phyloP scores from a whole-genome alignment of 1,284 basidiomycete genomes.

The Apiotrichum porosum region DNA sequence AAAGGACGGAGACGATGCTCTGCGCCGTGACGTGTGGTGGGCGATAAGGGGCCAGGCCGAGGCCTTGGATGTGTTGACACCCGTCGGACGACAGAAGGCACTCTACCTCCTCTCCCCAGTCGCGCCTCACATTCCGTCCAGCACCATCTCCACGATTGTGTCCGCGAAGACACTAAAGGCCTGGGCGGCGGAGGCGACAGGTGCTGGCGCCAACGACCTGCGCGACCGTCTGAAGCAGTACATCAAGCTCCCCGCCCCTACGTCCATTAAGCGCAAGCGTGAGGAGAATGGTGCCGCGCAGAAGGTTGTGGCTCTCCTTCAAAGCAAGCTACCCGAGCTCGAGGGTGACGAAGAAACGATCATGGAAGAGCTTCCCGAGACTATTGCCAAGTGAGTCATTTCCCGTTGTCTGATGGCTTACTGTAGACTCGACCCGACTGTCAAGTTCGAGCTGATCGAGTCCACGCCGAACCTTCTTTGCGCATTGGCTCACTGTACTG shows the following conservation, averaged over 20 bases:
- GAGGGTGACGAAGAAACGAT: too few relatives aligned
- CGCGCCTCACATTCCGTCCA: background rate
- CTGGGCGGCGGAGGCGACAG: constrained; percentile 2
- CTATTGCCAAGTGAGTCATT: too few relatives aligned
- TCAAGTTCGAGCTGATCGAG: too few relatives aligned
- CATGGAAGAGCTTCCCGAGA: too few relatives aligned
- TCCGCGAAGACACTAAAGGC: background rate
- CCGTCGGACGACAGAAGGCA: constrained; percentile 1
- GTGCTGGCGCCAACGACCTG: constrained; percentile 1
- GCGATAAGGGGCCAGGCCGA: constrained; percentile 3
- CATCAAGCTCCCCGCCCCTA: constrained; percentile 3
- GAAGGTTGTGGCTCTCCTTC: constrained; percentile 1
- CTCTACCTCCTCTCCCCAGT: constrained; percentile 5
- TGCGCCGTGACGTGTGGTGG: constrained; percentile 27
- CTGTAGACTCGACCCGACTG: too few relatives aligned
- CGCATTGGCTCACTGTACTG: too few relatives aligned
- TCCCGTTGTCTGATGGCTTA: too few relatives aligned
- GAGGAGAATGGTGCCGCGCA: constrained; percentile 1
- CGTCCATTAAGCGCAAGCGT: constrained; percentile 13
- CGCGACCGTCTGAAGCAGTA: constrained; percentile 5
- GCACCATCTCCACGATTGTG: background rate
- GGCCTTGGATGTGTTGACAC: background rate
- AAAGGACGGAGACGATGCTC: constrained; percentile 4
- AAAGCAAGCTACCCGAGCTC: constrained; percentile 7
- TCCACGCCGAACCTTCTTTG: too few relatives aligned